Evolutionary conservation across 805 yeast species (phyloP), one percentile per base, ranked within the genome.

Genomic region (Candida parachauliodes): DNA sequence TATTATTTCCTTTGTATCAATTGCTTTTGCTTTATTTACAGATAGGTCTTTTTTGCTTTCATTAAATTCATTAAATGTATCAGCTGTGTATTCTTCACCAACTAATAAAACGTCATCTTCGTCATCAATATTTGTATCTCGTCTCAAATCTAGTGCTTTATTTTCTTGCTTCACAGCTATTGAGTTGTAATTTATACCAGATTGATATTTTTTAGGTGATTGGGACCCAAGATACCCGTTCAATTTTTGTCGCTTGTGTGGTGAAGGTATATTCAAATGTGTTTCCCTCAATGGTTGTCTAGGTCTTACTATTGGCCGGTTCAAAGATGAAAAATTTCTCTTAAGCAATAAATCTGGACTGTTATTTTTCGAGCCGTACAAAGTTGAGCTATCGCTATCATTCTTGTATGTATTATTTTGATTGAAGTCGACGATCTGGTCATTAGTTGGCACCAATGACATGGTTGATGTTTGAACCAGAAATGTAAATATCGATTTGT

Each of bases 251-350:
- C 59, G 60, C 33, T 64, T 64, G 22, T 56, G 45, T 3, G 70
- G 71, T 28, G 61, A 56, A 8, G 72, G 71, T 15, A 67, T 49
- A 41, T 68, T 68, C 25, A 60, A 54, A 42, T 55, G 57, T 8
- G 74, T 60, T 46, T 67, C 72, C 43, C 63, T 60, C 46, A 68
- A 56, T 3, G 74, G 72, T 20, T 54, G 48, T 36, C 70, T 41
- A 12, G 26, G 34, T 32, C 34, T 21, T 8, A 23, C 12, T 15
- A 43, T 41, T 5, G 34, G 34, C 22, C 28, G 21, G 16, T 21
- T 21, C 23, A 43, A 31, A 2, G 46, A 43, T 21, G 38, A 23
- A 24, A 36, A 32, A 10, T 37, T 34, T 26, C 39, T 40, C 35
- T 43, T 43, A 8, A 37, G 21, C 14, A 32, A 19, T 8, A 18